Evolutionary conservation across 2,329 filamentous ascomycete species (phyloP).

Genomic region (Fusarium sp.): DNA sequence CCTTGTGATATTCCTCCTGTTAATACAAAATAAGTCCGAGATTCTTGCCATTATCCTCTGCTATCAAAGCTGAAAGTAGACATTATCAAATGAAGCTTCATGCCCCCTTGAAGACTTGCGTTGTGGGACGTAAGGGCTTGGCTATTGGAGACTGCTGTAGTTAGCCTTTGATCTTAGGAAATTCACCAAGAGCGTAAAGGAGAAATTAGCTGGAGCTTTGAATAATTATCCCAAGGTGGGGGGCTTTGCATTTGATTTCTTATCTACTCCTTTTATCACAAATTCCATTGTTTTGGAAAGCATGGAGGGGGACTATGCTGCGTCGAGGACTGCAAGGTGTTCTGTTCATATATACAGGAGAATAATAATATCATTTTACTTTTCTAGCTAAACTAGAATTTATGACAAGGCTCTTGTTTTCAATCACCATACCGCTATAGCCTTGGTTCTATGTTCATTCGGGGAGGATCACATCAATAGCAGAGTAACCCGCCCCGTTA

Average conservation of each 20-base stretch:
- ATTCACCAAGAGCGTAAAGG: neutral
- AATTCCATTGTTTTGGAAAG: neutral
- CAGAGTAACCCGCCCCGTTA: neutral
- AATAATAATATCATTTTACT: neutral
- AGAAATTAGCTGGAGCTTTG: accelerated
- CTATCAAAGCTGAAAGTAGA: neutral
- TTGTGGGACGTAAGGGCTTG: neutral
- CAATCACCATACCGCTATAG: too few relatives aligned
- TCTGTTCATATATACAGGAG: neutral
- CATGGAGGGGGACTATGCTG: accelerated
- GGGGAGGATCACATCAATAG: neutral
- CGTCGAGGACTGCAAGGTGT: accelerated
- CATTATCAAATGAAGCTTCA: neutral
- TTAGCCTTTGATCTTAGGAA: neutral
- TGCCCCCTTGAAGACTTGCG: neutral
- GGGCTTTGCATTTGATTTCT: accelerated
- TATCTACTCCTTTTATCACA: accelerated
- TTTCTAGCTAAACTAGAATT: too few relatives aligned
- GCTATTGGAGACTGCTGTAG: neutral
- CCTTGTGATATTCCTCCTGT: accelerated
- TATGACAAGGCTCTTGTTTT: neutral
- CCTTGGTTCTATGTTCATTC: neutral
- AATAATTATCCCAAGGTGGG: accelerated
- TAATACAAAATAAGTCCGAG: accelerated
- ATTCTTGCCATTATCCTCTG: neutral